These are phyloP conservation scores for Globisporangium ultimum DNA, from an alignment of 352 stramenopile species.

Conservation along the genomic window DNA sequence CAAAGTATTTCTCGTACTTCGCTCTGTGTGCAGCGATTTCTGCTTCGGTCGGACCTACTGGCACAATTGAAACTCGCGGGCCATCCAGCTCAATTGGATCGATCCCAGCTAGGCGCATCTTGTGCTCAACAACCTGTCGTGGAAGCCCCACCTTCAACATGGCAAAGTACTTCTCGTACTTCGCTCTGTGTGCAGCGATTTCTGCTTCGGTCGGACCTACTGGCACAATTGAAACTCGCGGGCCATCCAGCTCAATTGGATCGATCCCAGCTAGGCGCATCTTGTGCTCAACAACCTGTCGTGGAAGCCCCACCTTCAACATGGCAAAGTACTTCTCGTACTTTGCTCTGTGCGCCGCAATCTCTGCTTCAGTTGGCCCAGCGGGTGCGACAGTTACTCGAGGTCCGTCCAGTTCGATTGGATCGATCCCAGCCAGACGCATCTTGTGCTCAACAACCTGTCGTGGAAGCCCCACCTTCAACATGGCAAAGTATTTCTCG, in stretches of 20 bases:
- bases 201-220: conserved; percentile 40
- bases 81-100: conserved; percentile 68
- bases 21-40: conserved; percentile 52
- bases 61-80: conserved; percentile 25
- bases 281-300: conserved; percentile 77
- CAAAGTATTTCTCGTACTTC: conserved; percentile 84
- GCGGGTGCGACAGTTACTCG: conserved; percentile 21
- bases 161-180: conserved; percentile 83
- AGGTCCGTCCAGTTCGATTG: conserved; percentile 52
- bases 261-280: conserved; percentile 76
- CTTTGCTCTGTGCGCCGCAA: conserved; percentile 57
- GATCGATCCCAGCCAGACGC: conserved; percentile 69
- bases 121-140: conserved; percentile 74
- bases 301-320: conserved; percentile 69
- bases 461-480: conserved; percentile 68
- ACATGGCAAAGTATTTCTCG: conserved; percentile 25
- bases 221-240: conserved; percentile 23
- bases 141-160: conserved; percentile 79
- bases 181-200: conserved; percentile 50
- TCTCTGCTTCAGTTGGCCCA: conserved; percentile 41
- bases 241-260: conserved; percentile 58
- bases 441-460: conserved; percentile 82
- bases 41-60: conserved; percentile 31
- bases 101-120: conserved; percentile 72
- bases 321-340: conserved; percentile 86